phyloP scores from a whole-genome alignment of 78 protist genomes.

The Dictyostelium firmibasis region DNA sequence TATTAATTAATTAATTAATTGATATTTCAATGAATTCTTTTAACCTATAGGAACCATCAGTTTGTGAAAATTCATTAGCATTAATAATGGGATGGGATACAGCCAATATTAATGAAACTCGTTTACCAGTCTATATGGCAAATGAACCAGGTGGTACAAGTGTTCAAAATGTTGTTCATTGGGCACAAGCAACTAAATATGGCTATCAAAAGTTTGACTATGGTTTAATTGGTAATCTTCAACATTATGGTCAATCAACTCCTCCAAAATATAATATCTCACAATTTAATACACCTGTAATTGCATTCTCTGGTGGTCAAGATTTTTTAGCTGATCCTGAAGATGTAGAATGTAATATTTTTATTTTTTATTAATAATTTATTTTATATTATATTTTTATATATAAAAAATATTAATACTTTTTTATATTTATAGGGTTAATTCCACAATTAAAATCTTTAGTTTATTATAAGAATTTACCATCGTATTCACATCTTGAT shows the following conservation, averaged over 20 bases:
- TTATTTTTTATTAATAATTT: not conserved
- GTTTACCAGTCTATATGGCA: slow-evolving; percentile 64
- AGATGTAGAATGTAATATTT: slow-evolving; percentile 23
- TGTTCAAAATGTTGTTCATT: slow-evolving; percentile 79
- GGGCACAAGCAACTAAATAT: slow-evolving; percentile 67
- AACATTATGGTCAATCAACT: slow-evolving; percentile 35
- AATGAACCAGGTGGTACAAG: slow-evolving; percentile 85
- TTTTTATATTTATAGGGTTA: not conserved
- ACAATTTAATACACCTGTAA: slow-evolving; percentile 17
- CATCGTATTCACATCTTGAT: slow-evolving; percentile 76
- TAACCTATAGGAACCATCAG: slow-evolving; percentile 17
- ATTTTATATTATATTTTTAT: no score
- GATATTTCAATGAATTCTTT: no score
- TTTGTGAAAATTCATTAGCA: slow-evolving; percentile 52
- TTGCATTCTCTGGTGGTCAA: slow-evolving; percentile 46
- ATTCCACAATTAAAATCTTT: slow-evolving; percentile 42
- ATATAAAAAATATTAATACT: no score
- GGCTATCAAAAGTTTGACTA: slow-evolving; percentile 71
- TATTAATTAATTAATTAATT: not conserved
- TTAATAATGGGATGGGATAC: slow-evolving; percentile 72
- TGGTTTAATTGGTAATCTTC: slow-evolving; percentile 35
- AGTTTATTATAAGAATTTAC: not conserved
- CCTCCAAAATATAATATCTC: slow-evolving; percentile 63
- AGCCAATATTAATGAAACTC: slow-evolving; percentile 38
- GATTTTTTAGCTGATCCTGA: slow-evolving; percentile 77